Evolutionary conservation across 768 basidiomycete species (phyloP).

Genomic region (Cystofilobasidium ferigula): DNA sequence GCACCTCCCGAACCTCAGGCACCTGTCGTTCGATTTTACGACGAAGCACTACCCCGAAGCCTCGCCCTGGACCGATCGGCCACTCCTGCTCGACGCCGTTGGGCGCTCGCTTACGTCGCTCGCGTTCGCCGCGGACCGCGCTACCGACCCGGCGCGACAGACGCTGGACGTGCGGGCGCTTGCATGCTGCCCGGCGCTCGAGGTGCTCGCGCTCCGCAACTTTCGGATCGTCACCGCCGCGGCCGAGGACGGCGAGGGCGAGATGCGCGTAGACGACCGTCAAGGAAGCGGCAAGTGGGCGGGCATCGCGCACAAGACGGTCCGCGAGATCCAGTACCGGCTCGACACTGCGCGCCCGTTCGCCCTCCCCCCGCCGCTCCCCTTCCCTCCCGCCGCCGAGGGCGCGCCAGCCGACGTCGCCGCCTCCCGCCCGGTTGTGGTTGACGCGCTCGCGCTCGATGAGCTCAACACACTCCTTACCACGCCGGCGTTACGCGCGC

Average conservation of each 20-base stretch:
- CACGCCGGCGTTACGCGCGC: not conserved
- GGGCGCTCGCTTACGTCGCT: not conserved
- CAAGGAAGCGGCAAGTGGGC: too few species aligned
- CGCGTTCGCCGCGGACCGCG: conserved; percentile 1
- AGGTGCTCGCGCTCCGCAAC: conserved; percentile 4
- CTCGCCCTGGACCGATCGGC: not conserved
- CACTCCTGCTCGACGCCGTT: conserved; percentile 3
- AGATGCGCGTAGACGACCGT: too few species aligned
- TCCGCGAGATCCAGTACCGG: conserved; percentile 15
- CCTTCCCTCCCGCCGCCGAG: not conserved
- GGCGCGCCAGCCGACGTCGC: not conserved
- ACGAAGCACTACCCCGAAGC: conserved; percentile 12
- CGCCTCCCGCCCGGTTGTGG: not conserved
- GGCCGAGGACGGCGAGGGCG: not conserved
- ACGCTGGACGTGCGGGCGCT: not conserved
- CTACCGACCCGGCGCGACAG: not conserved
- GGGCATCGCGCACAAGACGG: not conserved
- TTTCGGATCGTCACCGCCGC: not conserved
- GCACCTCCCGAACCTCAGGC: conserved; percentile 1
- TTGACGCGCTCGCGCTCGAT: not conserved
- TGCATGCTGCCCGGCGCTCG: conserved; percentile 1
- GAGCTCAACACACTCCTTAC: not conserved
- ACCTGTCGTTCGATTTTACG: conserved; percentile 12
- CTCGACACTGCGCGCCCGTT: conserved; percentile 8
- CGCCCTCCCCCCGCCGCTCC: not conserved